Evolutionary conservation across 306 rosid genomes (phyloP).

Genomic region (Hippophae tibetana): DNA sequence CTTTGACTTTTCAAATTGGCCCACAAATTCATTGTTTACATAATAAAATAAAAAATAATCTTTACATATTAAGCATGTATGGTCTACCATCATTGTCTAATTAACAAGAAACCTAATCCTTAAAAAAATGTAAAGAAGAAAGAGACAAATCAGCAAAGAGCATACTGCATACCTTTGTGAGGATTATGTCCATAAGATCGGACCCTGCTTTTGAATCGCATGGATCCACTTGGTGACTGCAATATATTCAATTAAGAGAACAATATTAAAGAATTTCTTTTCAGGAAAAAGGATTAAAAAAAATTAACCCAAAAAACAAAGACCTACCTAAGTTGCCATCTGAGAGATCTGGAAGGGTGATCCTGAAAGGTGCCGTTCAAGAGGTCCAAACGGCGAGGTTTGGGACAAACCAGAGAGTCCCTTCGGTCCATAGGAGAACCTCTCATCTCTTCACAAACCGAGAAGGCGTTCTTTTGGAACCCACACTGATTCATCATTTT

Average conservation of each 20-base stretch:
- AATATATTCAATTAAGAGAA: constrained; percentile 12
- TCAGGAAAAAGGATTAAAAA: no score
- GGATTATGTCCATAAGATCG: constrained; percentile 58
- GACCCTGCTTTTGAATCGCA: constrained; percentile 47
- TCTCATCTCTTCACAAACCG: constrained; percentile 54
- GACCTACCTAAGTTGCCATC: constrained; percentile 57
- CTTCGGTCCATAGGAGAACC: constrained; percentile 23
- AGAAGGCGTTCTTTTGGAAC: constrained; percentile 55
- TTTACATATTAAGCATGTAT: no score
- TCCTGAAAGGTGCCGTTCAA: constrained; percentile 42
- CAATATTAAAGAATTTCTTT: neutral
- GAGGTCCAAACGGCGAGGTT: constrained; percentile 73
- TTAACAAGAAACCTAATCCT: neutral
- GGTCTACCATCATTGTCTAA: neutral
- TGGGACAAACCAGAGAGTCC: constrained; percentile 63
- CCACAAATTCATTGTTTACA: neutral
- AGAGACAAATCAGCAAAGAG: neutral
- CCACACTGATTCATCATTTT: constrained; percentile 56
- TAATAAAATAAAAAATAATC: no score
- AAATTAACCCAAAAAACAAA: no score
- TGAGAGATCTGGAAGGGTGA: constrained; percentile 33
- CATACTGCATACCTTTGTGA: constrained; percentile 62
- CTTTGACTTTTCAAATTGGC: neutral
- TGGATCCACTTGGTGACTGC: constrained; percentile 64
- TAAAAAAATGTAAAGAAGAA: neutral